phyloP scores from a whole-genome alignment of 208 protist genomes.

The Leishmania lainsoni region DNA sequence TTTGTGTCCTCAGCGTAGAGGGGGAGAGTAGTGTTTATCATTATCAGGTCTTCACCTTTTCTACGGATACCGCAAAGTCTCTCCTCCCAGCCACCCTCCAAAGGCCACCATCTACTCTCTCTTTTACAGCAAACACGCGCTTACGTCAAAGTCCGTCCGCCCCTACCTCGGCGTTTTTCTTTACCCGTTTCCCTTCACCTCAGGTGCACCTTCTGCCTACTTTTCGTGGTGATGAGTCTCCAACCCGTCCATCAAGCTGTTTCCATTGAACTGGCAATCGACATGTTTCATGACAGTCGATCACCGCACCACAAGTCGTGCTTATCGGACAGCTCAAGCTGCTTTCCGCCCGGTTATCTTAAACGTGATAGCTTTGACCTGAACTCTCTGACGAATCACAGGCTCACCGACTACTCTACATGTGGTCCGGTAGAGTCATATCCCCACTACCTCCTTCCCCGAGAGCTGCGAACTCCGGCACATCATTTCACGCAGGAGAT shows the following conservation, averaged over 20 bases:
- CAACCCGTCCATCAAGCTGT: background rate
- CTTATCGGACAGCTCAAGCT: conserved; percentile 4
- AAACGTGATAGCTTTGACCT: conserved; percentile 27
- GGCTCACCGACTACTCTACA: conserved; percentile 14
- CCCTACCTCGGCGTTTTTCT: background rate
- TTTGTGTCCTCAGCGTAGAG: background rate
- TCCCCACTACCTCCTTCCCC: background rate
- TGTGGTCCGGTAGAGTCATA: conserved; percentile 8
- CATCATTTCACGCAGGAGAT: conserved; percentile 9
- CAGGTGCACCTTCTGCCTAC: background rate
- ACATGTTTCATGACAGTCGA: conserved; percentile 4
- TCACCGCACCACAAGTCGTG: background rate
- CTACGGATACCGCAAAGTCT: background rate
- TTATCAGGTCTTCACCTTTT: background rate
- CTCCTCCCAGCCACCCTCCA: background rate
- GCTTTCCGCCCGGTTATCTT: conserved; percentile 9
- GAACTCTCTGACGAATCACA: conserved; percentile 23
- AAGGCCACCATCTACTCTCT: background rate
- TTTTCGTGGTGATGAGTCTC: conserved; percentile 1
- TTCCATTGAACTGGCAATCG: background rate
- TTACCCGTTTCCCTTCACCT: background rate
- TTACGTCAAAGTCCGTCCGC: background rate
- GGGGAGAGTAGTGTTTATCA: background rate
- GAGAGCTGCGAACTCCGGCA: conserved; percentile 6
- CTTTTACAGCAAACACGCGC: background rate